Percentiles rank a stretch among this genome's conserved stretches.
phyloP scores from a whole-genome alignment of 371 early-diverging fungal genomes.

The Mucor piriformis region DNA sequence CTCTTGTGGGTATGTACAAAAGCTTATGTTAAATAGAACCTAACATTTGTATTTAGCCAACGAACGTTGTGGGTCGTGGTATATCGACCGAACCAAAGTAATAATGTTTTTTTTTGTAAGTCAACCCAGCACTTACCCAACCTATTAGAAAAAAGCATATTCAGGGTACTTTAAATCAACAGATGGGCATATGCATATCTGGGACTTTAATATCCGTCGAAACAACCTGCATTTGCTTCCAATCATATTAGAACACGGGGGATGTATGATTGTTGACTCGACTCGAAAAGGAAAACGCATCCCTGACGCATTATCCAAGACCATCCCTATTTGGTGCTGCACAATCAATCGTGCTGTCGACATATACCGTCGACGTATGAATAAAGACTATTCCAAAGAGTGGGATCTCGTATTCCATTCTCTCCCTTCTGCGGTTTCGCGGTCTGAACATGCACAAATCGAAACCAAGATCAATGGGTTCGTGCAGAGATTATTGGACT shows the following conservation, averaged over 20 bases:
- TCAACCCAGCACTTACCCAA: background rate
- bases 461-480: conserved; percentile 57
- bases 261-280: conserved; percentile 86
- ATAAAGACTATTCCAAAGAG: background rate
- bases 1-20: conserved; percentile 59
- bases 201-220: conserved; percentile 81
- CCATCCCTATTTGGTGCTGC: conserved; percentile 89
- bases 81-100: conserved; percentile 68
- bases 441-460: conserved; percentile 79
- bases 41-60: conserved; percentile 50
- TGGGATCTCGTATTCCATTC: conserved; percentile 73
- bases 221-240: conserved; percentile 75
- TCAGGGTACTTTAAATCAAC: conserved; percentile 91
- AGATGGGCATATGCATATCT: conserved; percentile 85
- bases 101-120: no score
- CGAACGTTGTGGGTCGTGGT: conserved; percentile 87
- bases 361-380: background rate
- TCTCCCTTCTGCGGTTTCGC: conserved; percentile 64
- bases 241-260: conserved; percentile 56
- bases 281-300: conserved; percentile 84
- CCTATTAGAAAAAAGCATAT: conserved; percentile 50
- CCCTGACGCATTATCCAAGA: conserved; percentile 84
- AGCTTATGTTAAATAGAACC: background rate
- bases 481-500: conserved; percentile 59
- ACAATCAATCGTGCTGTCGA: conserved; percentile 65